Evolutionary conservation across 805 yeast genomes (phyloP), one percentile per base, ranked within the genome.

Genomic region (Pichia californica): DNA sequence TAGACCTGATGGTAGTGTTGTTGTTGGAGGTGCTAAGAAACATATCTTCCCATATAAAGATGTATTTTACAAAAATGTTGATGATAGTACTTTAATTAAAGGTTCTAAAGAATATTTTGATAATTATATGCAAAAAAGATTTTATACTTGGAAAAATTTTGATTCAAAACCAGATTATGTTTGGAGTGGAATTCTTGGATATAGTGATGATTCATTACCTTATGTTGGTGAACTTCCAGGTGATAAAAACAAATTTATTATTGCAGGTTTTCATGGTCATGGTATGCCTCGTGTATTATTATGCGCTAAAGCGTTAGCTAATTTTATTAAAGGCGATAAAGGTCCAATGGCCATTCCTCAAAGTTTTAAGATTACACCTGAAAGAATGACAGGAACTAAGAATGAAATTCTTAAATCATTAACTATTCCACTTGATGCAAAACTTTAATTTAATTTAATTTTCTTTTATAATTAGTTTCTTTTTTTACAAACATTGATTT

Each of bases 141-240:
- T 59, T 47, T 49, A 58, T 31, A 58, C 66, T 11, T 65, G 70
- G 70, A 55, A 60, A 47, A 48, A 50, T 27, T 46, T 53, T 4
- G 44, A 54, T 16, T 48, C 58, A 7, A 47, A 54, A 15, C 53
- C 56, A 2, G 55, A 58, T 15, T 51, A 53, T 25, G 46, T 56
- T 9, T 73, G 77, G 78, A 52, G 69, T 25, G 77, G 77, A 20
- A 69, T 71, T n/a, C 56, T 71, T 56, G 77, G 76, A 4, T 70
- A 62, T 49, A 57, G 74, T 5, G 59, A 61, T 25, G 74, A 70
- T 47, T 50, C 45, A 5, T 43, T 63, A 21, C 77, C 77, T 3
- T 62, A 64, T 39, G 71, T 71, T 16, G 77, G 77, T 19, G 69
- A 65, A 41, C 40, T 69, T 6, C 51, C 57, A 2, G 52, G 48